Percentiles rank a stretch among this genome's conserved stretches.
These are phyloP conservation scores for Pyrenochaeta sp. DNA, from an alignment of 2,329 filamentous ascomycete species.

Conservation along the genomic window DNA sequence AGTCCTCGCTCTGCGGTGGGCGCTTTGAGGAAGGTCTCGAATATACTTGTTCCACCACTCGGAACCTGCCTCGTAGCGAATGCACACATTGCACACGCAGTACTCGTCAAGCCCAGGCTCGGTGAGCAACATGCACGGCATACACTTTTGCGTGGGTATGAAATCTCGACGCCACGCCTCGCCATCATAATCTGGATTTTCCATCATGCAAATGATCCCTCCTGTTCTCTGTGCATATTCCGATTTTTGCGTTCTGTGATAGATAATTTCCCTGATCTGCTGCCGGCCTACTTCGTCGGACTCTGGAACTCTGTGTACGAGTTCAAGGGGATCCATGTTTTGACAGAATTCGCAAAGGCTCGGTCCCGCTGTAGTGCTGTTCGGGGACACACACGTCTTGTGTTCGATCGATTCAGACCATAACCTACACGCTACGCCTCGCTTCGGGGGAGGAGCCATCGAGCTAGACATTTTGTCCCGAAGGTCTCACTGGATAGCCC, in stretches of 20 bases:
- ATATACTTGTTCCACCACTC: background rate
- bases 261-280: too few species aligned
- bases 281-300: too few species aligned
- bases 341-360: background rate
- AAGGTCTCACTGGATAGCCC: too few species aligned
- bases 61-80: background rate
- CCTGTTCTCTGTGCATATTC: too few species aligned
- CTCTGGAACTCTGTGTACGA: too few species aligned
- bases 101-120: background rate
- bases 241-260: background rate
- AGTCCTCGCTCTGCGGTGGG: too few species aligned
- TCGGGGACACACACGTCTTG: background rate
- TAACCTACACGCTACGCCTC: background rate
- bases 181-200: background rate
- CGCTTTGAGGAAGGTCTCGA: background rate
- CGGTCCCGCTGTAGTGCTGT: background rate
- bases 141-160: background rate
- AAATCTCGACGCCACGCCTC: background rate
- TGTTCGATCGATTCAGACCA: background rate
- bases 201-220: background rate
- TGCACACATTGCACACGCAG: background rate
- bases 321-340: background rate
- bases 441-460: background rate
- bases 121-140: background rate
- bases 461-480: background rate